phyloP scores from a whole-genome alignment of 129 eudicot species.

The sunflower (Helianthus annuus) region DNA sequence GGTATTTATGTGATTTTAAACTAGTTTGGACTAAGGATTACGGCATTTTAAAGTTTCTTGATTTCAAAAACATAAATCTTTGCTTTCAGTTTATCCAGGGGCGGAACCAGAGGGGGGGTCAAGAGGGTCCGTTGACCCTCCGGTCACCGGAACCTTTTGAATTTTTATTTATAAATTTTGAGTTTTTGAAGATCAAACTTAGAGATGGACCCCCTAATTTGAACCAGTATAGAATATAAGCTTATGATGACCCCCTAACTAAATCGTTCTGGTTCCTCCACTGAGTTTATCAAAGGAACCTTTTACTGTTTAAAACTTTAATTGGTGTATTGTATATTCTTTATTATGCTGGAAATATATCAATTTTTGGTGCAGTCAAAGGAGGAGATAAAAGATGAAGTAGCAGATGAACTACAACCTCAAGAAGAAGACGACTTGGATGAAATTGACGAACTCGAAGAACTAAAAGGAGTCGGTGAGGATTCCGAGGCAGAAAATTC shows the following conservation, averaged over 20 bases:
- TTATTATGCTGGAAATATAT: neutral
- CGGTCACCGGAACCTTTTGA: no score
- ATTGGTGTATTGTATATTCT: neutral
- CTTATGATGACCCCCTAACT: no score
- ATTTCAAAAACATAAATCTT: constrained; percentile 16
- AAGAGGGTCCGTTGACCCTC: no score
- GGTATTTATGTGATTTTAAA: neutral
- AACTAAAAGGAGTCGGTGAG: constrained; percentile 46
- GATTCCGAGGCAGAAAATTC: constrained; percentile 49
- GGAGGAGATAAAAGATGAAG: constrained; percentile 34
- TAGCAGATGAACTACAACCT: constrained; percentile 61
- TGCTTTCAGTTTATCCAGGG: constrained; percentile 1
- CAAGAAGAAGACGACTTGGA: constrained; percentile 86
- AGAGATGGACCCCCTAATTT: no score
- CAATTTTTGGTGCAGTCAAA: constrained; percentile 21
- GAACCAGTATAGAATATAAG: no score
- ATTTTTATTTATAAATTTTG: no score
- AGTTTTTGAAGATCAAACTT: no score
- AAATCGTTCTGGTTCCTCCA: no score
- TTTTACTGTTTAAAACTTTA: neutral
- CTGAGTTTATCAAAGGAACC: constrained; percentile 7
- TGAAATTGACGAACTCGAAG: constrained; percentile 78
- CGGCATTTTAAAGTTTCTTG: constrained; percentile 9
- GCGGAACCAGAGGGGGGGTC: no score
- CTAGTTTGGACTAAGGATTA: constrained; percentile 1